These are phyloP conservation scores for Cladosporium sp. DNA, from an alignment of 2,329 filamentous ascomycete species.

Conservation along the genomic window DNA sequence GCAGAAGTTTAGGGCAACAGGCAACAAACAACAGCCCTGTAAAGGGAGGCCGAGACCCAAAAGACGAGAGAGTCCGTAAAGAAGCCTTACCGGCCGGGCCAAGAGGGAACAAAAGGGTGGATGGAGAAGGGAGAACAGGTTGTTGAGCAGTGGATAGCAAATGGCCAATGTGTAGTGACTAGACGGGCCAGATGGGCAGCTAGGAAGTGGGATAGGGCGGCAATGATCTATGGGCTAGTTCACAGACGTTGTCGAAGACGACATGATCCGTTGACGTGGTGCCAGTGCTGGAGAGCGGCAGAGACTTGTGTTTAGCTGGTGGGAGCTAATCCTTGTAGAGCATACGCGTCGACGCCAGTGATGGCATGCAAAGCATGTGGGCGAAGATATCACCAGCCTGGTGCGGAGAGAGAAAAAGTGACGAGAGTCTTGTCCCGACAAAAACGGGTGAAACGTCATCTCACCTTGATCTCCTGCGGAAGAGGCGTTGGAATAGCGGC, in stretches of 20 bases:
- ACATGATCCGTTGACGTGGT: too few species aligned
- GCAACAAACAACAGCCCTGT: background rate
- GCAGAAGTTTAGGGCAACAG: background rate
- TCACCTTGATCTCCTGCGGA: constrained; percentile 9
- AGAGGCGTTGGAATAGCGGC: background rate
- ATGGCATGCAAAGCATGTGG: background rate
- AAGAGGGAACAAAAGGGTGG: background rate
- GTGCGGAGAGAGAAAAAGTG: background rate
- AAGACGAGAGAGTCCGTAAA: background rate
- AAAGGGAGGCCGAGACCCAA: background rate
- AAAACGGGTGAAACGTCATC: constrained; percentile 2
- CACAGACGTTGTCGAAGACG: too few species aligned
- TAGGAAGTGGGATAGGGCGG: constrained; percentile 1
- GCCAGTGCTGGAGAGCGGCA: too few species aligned
- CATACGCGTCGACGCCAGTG: background rate
- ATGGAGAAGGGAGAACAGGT: constrained; percentile 6
- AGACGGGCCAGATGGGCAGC: background rate
- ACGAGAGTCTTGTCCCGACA: background rate
- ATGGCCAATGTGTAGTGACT: background rate
- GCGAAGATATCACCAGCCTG: too few species aligned
- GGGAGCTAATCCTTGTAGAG: background rate
- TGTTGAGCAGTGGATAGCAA: background rate
- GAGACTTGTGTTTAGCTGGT: background rate
- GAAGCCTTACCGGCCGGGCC: background rate
- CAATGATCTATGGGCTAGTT: constrained; percentile 4